These are phyloP conservation scores for Rhexocercosporidium sp. DNA, from an alignment of 2,329 filamentous ascomycete species.

Conservation along the genomic window DNA sequence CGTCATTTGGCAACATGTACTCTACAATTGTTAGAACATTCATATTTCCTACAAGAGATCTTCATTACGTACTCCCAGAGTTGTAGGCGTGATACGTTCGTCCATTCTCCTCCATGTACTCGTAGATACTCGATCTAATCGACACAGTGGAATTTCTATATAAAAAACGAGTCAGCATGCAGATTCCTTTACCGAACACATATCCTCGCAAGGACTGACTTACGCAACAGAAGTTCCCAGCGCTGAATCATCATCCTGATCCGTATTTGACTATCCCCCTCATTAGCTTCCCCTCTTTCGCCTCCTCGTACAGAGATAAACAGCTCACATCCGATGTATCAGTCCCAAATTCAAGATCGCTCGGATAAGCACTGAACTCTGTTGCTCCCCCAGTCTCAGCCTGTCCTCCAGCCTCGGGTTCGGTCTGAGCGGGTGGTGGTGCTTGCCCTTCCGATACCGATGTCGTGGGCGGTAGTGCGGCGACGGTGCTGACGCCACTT, in stretches of 20 bases:
- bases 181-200: no score
- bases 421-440: neutral
- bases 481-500: neutral
- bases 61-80: constrained; percentile 41
- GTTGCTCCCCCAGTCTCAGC: neutral
- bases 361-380: constrained; percentile 14
- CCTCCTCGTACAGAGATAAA: neutral
- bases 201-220: no score
- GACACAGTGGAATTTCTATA: constrained; percentile 24
- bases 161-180: neutral
- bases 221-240: constrained; percentile 18
- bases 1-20: constrained; percentile 29
- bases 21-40: constrained; percentile 13
- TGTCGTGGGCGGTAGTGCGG: neutral
- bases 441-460: neutral
- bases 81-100: constrained; percentile 39
- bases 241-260: constrained; percentile 20
- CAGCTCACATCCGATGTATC: constrained; percentile 20
- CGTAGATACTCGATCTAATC: constrained; percentile 26
- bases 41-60: neutral
- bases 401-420: neutral
- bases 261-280: constrained; percentile 6
- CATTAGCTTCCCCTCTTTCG: neutral
- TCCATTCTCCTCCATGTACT: constrained; percentile 33
- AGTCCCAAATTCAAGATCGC: constrained; percentile 22